A percentile compares a stretch with the other conserved stretches of the same genome.
phyloP scores from a whole-genome alignment of 192 early-diverging fungal species.

The Podila clonocystis region DNA sequence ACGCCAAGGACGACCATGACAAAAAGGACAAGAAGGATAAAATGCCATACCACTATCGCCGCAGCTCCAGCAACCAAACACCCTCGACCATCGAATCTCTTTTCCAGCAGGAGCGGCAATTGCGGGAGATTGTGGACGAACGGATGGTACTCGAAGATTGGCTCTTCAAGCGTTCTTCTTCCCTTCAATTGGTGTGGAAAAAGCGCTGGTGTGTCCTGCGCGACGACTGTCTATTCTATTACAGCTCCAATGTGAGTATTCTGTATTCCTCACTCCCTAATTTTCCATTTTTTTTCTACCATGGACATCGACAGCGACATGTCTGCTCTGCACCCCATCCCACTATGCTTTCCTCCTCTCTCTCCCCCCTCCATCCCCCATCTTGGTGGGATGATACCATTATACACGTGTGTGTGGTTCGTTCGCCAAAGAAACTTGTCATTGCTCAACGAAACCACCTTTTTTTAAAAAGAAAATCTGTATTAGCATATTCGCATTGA shows the following conservation, averaged over 20 bases:
- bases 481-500: too few relatives aligned
- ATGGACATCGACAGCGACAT: background rate
- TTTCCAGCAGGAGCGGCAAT: background rate
- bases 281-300: background rate
- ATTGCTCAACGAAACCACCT: too few relatives aligned
- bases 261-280: background rate
- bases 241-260: slow-evolving; percentile 28
- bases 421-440: too few relatives aligned
- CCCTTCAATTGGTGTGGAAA: slow-evolving; percentile 38
- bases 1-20: background rate
- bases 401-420: too few relatives aligned
- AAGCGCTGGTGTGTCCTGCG: slow-evolving; percentile 44
- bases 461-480: too few relatives aligned
- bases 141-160: slow-evolving; percentile 34
- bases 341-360: too few relatives aligned
- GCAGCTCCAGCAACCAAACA: background rate
- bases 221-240: slow-evolving; percentile 26
- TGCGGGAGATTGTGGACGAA: background rate
- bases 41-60: background rate
- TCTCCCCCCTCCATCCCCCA: too few relatives aligned
- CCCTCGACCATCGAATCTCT: slow-evolving; percentile 23
- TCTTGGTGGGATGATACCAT: too few relatives aligned
- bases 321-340: too few relatives aligned
- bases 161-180: slow-evolving; percentile 31
- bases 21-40: background rate